Conservation (phyloP, 2,329 filamentous ascomycete genomes). For the Fusarium sublunatum region DNA sequence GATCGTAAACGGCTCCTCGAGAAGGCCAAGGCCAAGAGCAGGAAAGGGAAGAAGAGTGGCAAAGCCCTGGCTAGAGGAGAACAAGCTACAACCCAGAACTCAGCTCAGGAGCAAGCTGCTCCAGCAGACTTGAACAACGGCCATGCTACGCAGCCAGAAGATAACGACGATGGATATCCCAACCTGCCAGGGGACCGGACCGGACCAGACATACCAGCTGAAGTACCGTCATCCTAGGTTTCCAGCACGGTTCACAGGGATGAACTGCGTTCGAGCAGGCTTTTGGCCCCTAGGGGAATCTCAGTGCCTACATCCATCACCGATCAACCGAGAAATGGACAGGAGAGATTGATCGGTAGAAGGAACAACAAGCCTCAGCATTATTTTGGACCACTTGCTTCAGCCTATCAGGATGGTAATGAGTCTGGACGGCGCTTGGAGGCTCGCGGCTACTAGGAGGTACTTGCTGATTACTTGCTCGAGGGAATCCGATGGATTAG, state of each 20-base stretch:
- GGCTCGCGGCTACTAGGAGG: neutral
- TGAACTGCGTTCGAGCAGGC: neutral
- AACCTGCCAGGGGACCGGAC: constrained; percentile 35
- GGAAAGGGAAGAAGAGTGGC: constrained; percentile 83
- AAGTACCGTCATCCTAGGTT: constrained; percentile 27
- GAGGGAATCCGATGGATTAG: constrained; percentile 2
- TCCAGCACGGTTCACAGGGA: constrained; percentile 2
- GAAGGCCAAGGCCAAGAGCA: constrained; percentile 92
- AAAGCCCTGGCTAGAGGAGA: constrained; percentile 61
- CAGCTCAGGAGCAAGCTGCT: constrained; percentile 39
- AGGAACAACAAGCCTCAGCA: neutral
- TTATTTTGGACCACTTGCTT: neutral
- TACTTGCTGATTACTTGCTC: constrained; percentile 6
- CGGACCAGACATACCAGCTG: constrained; percentile 26
- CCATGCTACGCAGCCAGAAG: constrained; percentile 55
- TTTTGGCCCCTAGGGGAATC: neutral
- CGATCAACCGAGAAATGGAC: neutral
- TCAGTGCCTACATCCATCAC: neutral
- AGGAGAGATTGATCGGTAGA: neutral
- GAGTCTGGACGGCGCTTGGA: neutral
- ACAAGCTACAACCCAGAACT: constrained; percentile 38
- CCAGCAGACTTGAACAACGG: constrained; percentile 45
- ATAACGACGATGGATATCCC: constrained; percentile 48
- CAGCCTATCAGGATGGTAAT: neutral
- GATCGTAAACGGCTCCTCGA: constrained; percentile 87